Base-by-base conservation (phyloP, 768 basidiomycete genomes). In the Tricholoma matsutake region DNA sequence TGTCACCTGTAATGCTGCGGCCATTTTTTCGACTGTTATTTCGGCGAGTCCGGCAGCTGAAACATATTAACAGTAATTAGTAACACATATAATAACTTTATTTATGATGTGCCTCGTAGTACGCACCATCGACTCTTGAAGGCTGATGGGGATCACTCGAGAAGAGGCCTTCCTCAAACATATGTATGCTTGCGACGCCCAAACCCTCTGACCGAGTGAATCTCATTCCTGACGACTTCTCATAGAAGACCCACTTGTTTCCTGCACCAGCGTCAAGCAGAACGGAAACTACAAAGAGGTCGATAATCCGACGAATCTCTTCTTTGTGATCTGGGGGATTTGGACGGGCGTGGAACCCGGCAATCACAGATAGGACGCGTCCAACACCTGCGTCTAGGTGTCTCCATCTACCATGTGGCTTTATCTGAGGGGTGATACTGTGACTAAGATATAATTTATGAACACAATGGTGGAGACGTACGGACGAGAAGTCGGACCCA, bases 191-290 rank as follows among this genome's bases (percentile, higher is more conserved):
- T 0, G 94, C 96, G 5, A 98, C 88, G 0, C 88, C 96, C 6
- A 99, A 76, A 0, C 96, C 96, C 69, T 87, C 92, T 5, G 83
- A 95, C 66, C 89, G 81, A 56, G 76, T 69, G 72, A 86, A 94
- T 0, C 72, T 77, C 59, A 78, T 68, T 0, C 82, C 83, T 0
- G 83, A 81, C 0, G 70, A 75, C 5, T 79, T 71, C 60, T 96
- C 94, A 6, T 75, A 79, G 73, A 89, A 98, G 10, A 73, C 73
- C 96, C 96, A 98, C 1, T 75, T 68, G 59, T 84, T 88, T 0
- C 96, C 96, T 0, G 96, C 96, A 1, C 96, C 96, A 0, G 96
- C 96, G 67, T 98, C 96, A 35, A 99, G 85, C 13, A 98, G 81
- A 7, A 98, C 96, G 10, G 94, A 94, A 31, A 93, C 90, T 22